Percentiles rank a stretch among this genome's conserved stretches.
These are phyloP conservation scores for Delonix regia DNA, from an alignment of 306 rosid genomes.

Conservation along the genomic window DNA sequence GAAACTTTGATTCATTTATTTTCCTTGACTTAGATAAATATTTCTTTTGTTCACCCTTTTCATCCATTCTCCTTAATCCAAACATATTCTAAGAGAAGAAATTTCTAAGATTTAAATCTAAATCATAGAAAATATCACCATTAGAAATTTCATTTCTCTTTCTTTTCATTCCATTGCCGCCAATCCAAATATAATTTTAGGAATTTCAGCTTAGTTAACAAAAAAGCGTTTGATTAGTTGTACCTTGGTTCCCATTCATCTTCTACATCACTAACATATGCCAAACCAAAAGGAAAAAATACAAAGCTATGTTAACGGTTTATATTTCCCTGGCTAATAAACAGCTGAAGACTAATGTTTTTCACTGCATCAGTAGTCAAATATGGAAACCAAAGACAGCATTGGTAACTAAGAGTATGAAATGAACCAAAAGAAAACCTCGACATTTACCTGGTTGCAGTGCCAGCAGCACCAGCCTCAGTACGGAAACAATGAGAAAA, in stretches of 20 bases:
- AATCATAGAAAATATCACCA: too few relatives aligned
- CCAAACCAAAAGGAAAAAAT: neutral
- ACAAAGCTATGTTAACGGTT: neutral
- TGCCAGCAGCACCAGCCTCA: slow-evolving; percentile 98
- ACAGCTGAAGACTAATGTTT: neutral
- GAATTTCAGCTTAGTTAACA: neutral
- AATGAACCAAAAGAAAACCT: slow-evolving; percentile 23
- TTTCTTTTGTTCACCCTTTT: too few relatives aligned
- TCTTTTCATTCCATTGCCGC: too few relatives aligned
- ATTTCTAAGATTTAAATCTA: too few relatives aligned
- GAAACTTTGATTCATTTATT: too few relatives aligned
- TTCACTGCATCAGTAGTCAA: neutral
- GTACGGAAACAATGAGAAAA: slow-evolving; percentile 96
- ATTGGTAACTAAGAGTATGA: slow-evolving; percentile 20
- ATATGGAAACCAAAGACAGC: neutral
- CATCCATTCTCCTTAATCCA: too few relatives aligned
- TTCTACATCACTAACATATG: neutral
- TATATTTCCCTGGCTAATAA: neutral
- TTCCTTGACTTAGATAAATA: too few relatives aligned
- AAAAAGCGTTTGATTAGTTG: neutral
- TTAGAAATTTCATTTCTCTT: too few relatives aligned
- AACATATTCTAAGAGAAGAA: too few relatives aligned
- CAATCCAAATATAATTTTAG: too few relatives aligned
- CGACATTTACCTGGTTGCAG: slow-evolving; percentile 71
- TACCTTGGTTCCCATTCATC: neutral